Conservation (phyloP, 352 stramenopile genomes). For the Globisporangium rhizosaccharum region DNA sequence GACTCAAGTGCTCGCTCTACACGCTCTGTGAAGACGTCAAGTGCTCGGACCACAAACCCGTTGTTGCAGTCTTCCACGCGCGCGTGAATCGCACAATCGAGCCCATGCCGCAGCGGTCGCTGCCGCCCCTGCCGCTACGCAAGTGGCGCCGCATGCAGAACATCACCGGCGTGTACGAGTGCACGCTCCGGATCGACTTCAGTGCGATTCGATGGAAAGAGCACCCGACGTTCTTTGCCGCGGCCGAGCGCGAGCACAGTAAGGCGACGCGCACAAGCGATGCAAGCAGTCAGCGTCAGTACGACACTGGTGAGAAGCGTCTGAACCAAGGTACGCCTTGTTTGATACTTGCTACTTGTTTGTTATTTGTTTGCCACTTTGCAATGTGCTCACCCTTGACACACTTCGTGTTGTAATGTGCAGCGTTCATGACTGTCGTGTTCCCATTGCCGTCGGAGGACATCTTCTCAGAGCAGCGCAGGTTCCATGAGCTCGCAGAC, state of each 20-base stretch:
- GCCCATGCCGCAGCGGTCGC: conserved; percentile 41
- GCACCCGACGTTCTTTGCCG: conserved; percentile 16
- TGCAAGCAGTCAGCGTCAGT: background rate
- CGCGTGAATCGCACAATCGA: conserved; percentile 52
- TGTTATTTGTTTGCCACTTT: background rate
- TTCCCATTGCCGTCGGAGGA: conserved; percentile 81
- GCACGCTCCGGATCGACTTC: conserved; percentile 48
- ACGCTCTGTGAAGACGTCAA: conserved; percentile 64
- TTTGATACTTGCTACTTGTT: background rate
- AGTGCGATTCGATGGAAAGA: conserved; percentile 44
- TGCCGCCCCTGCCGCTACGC: conserved; percentile 37
- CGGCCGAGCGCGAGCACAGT: conserved; percentile 8
- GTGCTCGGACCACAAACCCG: conserved; percentile 83
- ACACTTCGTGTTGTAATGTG: background rate
- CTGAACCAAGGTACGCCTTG: conserved; percentile 2
- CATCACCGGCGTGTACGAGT: conserved; percentile 53
- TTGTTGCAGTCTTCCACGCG: conserved; percentile 65
- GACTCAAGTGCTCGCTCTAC: conserved; percentile 65
- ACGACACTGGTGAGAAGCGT: conserved; percentile 1
- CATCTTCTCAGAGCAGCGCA: conserved; percentile 79
- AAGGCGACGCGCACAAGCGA: conserved; percentile 7
- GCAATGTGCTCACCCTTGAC: background rate
- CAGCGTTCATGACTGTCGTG: conserved; percentile 53
- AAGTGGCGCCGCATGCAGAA: conserved; percentile 34
- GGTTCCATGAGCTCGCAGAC: conserved; percentile 71